These are phyloP conservation scores for Jackrogersella minutella DNA, from an alignment of 495 filamentous ascomycete species.

Conservation along the genomic window DNA sequence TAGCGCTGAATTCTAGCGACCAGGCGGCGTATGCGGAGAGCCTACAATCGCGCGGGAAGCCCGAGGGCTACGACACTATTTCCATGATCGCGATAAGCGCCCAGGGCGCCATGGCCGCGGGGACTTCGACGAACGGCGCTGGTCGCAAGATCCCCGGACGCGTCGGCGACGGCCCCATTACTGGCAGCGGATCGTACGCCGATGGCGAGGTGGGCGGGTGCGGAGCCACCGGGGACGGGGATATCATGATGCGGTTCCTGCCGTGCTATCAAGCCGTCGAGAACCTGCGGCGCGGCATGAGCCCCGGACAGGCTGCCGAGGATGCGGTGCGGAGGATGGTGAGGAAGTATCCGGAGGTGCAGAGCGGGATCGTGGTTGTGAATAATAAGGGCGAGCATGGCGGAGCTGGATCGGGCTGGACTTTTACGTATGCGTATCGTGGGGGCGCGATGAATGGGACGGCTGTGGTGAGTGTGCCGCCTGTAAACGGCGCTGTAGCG, in stretches of 20 bases:
- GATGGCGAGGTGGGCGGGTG: conserved; percentile 59
- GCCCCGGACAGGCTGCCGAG: conserved; percentile 51
- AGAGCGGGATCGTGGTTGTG: conserved; percentile 57
- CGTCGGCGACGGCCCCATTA: conserved; percentile 59
- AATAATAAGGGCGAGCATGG: conserved; percentile 52
- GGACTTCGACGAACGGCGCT: conserved; percentile 59
- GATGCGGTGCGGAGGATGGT: conserved; percentile 57
- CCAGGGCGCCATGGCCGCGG: conserved; percentile 53
- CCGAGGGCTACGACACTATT: conserved; percentile 55
- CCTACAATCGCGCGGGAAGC: background rate
- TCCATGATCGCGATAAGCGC: conserved; percentile 54
- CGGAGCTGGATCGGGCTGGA: conserved; percentile 57
- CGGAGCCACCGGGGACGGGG: conserved; percentile 59
- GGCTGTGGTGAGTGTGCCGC: conserved; percentile 50
- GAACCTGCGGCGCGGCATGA: conserved; percentile 54
- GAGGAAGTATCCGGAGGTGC: conserved; percentile 50
- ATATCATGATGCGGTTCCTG: conserved; percentile 61
- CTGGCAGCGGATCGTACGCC: conserved; percentile 58
- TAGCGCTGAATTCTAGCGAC: conserved; percentile 12
- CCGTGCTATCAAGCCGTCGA: conserved; percentile 61
- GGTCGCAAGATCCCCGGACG: conserved; percentile 56
- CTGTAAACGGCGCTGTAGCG: conserved; percentile 17
- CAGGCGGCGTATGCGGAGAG: background rate
- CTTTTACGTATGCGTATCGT: conserved; percentile 55
- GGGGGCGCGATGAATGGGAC: conserved; percentile 54